A percentile compares a stretch with the other conserved stretches of the same genome.
Conservation (phyloP, 208 protist genomes). For the Porcisia deanei region DNA sequence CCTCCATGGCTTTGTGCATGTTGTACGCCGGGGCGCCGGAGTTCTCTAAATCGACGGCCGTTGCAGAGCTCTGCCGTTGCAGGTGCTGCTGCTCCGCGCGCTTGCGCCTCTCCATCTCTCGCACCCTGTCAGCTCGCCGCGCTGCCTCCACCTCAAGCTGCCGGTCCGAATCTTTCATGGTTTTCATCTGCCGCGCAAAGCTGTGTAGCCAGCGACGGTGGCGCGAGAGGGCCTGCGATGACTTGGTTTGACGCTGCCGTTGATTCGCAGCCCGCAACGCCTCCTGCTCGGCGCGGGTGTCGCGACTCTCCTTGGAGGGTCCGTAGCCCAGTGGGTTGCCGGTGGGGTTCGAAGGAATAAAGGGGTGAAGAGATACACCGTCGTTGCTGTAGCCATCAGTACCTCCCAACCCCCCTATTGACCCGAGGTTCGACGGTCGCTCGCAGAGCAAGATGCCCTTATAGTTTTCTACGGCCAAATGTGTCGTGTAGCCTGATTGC, state of each 20-base stretch:
- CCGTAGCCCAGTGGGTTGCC: slow-evolving; percentile 63
- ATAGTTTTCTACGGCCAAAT: slow-evolving; percentile 88
- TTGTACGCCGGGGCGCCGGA: slow-evolving; percentile 37
- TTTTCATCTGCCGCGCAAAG: slow-evolving; percentile 81
- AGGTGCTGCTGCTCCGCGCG: slow-evolving; percentile 18
- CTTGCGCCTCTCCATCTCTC: slow-evolving; percentile 36
- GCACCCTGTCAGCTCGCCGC: slow-evolving; percentile 45
- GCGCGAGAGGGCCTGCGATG: slow-evolving; percentile 56
- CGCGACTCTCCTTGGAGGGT: slow-evolving; percentile 60
- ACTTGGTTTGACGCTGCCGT: slow-evolving; percentile 41
- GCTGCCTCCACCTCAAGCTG: slow-evolving; percentile 67
- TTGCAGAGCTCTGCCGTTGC: slow-evolving; percentile 2
- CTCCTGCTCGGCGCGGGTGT: slow-evolving; percentile 47
- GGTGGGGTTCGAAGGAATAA: slow-evolving; percentile 61
- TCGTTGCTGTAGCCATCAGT: not conserved
- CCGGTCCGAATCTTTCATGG: slow-evolving; percentile 76
- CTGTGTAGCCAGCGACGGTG: slow-evolving; percentile 86
- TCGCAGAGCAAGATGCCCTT: slow-evolving; percentile 92
- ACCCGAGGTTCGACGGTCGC: slow-evolving; percentile 51
- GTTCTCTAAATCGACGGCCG: not conserved
- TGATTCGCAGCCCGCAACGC: slow-evolving; percentile 54
- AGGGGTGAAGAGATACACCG: slow-evolving; percentile 21
- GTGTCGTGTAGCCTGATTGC: slow-evolving; percentile 30
- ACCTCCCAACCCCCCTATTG: slow-evolving; percentile 10
- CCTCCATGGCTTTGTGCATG: slow-evolving; percentile 29